phyloP scores from a whole-genome alignment of 805 yeast species.

The Myxozyma kluyveri region DNA sequence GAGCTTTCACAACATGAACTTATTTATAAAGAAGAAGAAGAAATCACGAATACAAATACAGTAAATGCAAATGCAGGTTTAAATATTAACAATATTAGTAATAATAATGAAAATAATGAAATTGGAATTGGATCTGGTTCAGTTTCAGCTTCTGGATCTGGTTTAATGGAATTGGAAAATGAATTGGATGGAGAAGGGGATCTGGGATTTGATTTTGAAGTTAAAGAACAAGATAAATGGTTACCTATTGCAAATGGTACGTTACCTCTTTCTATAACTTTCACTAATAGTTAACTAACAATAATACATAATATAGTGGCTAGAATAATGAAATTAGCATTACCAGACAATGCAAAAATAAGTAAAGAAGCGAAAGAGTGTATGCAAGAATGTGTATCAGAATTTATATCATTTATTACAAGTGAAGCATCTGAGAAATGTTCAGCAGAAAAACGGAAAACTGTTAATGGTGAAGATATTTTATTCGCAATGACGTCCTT shows the following conservation, averaged over 20 bases:
- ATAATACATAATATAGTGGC: slow-evolving; percentile 46
- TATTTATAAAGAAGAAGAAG: not conserved
- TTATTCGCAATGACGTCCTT: slow-evolving; percentile 60
- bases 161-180: slow-evolving; percentile 11
- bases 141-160: not conserved
- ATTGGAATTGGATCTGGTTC: too few relatives aligned
- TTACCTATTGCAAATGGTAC: slow-evolving; percentile 57
- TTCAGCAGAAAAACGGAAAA: slow-evolving; percentile 61
- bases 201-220: slow-evolving; percentile 44
- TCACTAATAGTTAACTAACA: not conserved
- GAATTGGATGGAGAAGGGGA: slow-evolving; percentile 15
- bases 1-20: not conserved
- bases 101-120: too few relatives aligned
- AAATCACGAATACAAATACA: too few relatives aligned
- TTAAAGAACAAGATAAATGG: slow-evolving; percentile 61
- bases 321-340: slow-evolving; percentile 71
- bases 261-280: slow-evolving; percentile 16
- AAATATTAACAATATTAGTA: too few relatives aligned
- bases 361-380: slow-evolving; percentile 78
- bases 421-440: slow-evolving; percentile 64
- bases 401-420: slow-evolving; percentile 65
- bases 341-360: slow-evolving; percentile 70
- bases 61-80: too few relatives aligned
- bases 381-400: slow-evolving; percentile 68
- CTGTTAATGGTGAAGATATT: slow-evolving; percentile 69